Percentiles rank a stretch among this genome's conserved stretches.
Conservation (phyloP, 2,329 filamentous ascomycete species). For the Arachnomyces sp. region DNA sequence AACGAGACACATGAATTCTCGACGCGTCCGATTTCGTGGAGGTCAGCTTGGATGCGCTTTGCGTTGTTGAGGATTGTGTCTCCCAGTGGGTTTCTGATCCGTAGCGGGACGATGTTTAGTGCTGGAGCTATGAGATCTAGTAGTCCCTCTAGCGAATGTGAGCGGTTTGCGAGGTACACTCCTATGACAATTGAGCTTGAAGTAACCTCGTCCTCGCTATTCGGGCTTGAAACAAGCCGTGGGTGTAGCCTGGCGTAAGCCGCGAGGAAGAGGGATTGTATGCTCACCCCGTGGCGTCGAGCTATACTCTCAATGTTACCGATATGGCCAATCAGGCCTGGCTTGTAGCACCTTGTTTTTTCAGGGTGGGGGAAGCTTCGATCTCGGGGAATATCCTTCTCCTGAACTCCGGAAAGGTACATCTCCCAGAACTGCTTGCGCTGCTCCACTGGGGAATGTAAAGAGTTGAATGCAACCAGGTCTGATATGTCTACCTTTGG, state of each 20-base stretch:
- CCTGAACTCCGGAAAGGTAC: constrained; percentile 23
- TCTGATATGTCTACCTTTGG: constrained; percentile 29
- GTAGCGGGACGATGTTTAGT: constrained; percentile 68
- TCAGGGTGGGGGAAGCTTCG: constrained; percentile 2
- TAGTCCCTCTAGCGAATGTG: constrained; percentile 43
- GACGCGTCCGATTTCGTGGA: constrained; percentile 51
- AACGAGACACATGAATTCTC: constrained; percentile 54
- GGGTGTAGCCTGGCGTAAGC: constrained; percentile 51
- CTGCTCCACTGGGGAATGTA: constrained; percentile 17
- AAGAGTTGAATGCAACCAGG: constrained; percentile 31
- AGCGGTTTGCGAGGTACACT: constrained; percentile 74
- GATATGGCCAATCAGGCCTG: constrained; percentile 38
- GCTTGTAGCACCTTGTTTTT: constrained; percentile 13
- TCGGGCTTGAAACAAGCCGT: constrained; percentile 21
- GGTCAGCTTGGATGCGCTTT: constrained; percentile 55
- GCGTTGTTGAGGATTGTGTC: constrained; percentile 45
- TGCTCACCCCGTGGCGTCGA: constrained; percentile 49
- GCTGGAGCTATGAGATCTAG: constrained; percentile 57
- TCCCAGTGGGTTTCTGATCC: constrained; percentile 35
- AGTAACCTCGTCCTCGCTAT: constrained; percentile 7
- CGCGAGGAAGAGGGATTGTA: constrained; percentile 70
- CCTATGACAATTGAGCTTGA: constrained; percentile 52
- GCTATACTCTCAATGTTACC: constrained; percentile 35
- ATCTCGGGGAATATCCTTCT: too few species aligned
- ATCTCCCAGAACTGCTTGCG: constrained; percentile 38